Evolutionary conservation across 73 alveolate species (phyloP), one percentile per base, ranked within the genome.

Genomic region (Vitrella brassicaformis): DNA sequence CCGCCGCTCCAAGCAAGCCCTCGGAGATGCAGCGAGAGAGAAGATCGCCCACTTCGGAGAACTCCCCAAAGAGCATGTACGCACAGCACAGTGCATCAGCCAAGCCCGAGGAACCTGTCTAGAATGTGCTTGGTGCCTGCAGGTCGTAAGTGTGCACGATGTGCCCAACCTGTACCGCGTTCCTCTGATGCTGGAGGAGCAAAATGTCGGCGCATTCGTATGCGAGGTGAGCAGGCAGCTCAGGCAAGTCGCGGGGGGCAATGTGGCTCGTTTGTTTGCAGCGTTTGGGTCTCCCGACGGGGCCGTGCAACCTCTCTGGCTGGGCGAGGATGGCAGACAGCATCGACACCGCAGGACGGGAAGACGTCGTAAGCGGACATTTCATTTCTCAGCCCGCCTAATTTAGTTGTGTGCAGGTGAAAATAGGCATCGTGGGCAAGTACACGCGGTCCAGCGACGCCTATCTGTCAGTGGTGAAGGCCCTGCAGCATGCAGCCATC

Each of bases 391-490:
- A n/a, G n/a, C n/a, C n/a, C n/a, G n/a, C n/a, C n/a, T n/a, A n/a
- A n/a, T n/a, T n/a, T n/a, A n/a, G n/a, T n/a, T n/a, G n/a, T 0
- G 72, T 56, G 0, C 28, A n/a, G 22, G 82, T 84, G 0, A 71
- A 30, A 0, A 84, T 85, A 4, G 83, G 79, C 8, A 70, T 85
- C 4, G 87, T 80, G 8, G 91, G 91, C 19, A 85, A 85, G 64
- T 85, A 85, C 66, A 85, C 87, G 22, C 76, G 82, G 29, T 65
- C 32, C 30, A 67, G 30, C 1, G 91, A 85, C 66, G 71, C 91
- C 0, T 85, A 85, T 66, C 31, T 85, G 47, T 80, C 88, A 18
- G 71, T 85, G 10, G 28, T 85, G 19, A 70, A 79, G 26, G 91
- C 91, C 67, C 71, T 85, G 19, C 73, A 80, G 65, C 88, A 80